Conservation (phyloP, 1,284 basidiomycete genomes). For the Peniophora sp. region DNA sequence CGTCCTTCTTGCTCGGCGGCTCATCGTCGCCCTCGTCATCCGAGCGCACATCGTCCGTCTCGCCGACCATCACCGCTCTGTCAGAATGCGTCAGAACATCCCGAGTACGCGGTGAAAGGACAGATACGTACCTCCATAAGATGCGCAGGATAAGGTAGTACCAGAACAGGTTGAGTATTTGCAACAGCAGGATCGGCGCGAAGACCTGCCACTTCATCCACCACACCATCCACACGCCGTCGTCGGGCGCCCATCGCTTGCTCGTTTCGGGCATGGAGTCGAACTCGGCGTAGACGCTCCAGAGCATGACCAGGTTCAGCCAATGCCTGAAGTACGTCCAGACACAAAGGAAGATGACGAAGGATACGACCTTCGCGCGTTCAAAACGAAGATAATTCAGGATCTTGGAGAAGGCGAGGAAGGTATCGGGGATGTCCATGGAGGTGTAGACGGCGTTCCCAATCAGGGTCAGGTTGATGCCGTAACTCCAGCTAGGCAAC, state of each 20-base stretch:
- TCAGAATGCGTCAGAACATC: not conserved
- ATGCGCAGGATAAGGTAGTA: conserved; percentile 78
- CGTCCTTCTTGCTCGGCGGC: conserved; percentile 26
- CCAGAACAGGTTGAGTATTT: conserved; percentile 88
- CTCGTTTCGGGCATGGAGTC: conserved; percentile 61
- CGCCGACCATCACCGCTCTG: conserved; percentile 19
- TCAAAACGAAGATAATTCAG: conserved; percentile 79
- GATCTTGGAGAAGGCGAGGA: conserved; percentile 80
- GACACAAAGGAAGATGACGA: conserved; percentile 60
- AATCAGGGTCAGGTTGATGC: conserved; percentile 77
- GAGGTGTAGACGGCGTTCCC: conserved; percentile 92
- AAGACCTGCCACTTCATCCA: conserved; percentile 88
- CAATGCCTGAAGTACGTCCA: conserved; percentile 99
- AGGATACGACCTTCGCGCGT: conserved; percentile 55
- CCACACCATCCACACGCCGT: conserved; percentile 63
- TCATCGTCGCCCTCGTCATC: conserved; percentile 61
- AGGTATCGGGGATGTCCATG: conserved; percentile 94
- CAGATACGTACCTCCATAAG: conserved; percentile 33
- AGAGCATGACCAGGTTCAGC: conserved; percentile 82
- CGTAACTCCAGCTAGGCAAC: conserved; percentile 74
- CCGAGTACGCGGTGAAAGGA: not conserved
- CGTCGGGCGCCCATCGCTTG: conserved; percentile 52
- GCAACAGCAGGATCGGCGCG: conserved; percentile 64
- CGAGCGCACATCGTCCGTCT: conserved; percentile 44
- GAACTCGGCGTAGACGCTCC: conserved; percentile 81